Evolutionary conservation across 352 stramenopile genomes (phyloP), one percentile per base, ranked within the genome.

Genomic region (Thraustochytrium striatum): DNA sequence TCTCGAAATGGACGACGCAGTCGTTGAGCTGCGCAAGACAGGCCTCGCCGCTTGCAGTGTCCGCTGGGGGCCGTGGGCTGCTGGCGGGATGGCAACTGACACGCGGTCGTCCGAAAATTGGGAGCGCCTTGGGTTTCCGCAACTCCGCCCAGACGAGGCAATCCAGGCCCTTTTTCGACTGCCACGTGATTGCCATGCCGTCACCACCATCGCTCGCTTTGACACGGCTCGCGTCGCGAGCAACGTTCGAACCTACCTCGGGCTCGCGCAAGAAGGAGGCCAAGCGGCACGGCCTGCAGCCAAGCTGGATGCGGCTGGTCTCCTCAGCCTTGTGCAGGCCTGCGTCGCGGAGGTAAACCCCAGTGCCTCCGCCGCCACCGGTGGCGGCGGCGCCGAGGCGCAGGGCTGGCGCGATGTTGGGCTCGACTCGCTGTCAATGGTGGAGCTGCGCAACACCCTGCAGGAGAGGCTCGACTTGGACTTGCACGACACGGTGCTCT

Each of bases 11-110:
- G 75, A 82, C 53, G 33, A 16, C 1, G 3, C 62, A 13, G 61
- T 72, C 8, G 35, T 47, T 21, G 19, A 30, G n/a, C 21, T 50
- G 35, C 44, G 44, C 32, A 25, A 5, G 1, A 3, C 21, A 7
- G 52, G 65, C 11, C 1, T 58, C 7, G 28, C 53, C 2, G 35
- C 52, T 0, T 3, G n/a, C 16, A 70, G 65, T 43, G 58, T 82
- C 19, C 61, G 70, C 41, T 82, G 75, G 75, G 75, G 75, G 0
- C 75, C 62, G 2, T 79, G 61, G 61, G 38, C 5, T 25, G 75
- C 35, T 43, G 61, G 61, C 3, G 75, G 75, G 16, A 82, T 82
- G 75, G 75, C 75, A 7, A 8, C 52, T 3, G 47, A 25, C 47
- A 16, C 47, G 25, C 11, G 9, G 16, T 30, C 52, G 5, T 36